Percentiles rank a stretch among this genome's conserved stretches.
These are phyloP conservation scores for Limnanthes douglasii DNA, from an alignment of 345 rosid species.

Conservation along the genomic window DNA sequence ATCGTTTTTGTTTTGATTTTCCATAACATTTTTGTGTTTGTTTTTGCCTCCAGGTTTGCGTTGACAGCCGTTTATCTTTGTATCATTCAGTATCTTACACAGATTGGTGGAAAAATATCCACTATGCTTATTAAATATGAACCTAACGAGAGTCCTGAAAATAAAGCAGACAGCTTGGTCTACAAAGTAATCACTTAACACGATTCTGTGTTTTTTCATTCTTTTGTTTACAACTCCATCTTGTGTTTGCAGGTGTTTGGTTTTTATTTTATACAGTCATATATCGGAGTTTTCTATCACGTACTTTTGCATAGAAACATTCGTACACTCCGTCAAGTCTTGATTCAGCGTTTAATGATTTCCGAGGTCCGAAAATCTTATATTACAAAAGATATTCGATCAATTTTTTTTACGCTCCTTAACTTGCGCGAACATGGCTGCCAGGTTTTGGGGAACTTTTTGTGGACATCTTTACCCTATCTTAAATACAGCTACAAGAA, in stretches of 20 bases:
- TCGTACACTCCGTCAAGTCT: slow-evolving; percentile 63
- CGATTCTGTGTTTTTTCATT: slow-evolving; percentile 2
- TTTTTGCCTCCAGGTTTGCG: slow-evolving; percentile 44
- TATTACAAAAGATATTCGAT: no score
- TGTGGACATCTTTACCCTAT: slow-evolving; percentile 68
- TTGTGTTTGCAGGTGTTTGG: slow-evolving; percentile 75
- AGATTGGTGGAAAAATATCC: slow-evolving; percentile 68
- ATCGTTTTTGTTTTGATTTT: not conserved
- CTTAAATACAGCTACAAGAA: slow-evolving; percentile 71
- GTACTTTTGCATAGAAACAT: slow-evolving; percentile 78
- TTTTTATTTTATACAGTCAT: slow-evolving; percentile 90
- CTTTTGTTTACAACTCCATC: not conserved
- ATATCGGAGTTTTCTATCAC: slow-evolving; percentile 93
- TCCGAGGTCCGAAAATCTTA: slow-evolving; percentile 45
- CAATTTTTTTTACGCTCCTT: no score
- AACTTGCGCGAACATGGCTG: slow-evolving; percentile 5
- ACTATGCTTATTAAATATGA: slow-evolving; percentile 66
- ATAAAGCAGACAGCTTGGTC: slow-evolving; percentile 75
- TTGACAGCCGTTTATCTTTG: slow-evolving; percentile 75
- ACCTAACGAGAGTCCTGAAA: slow-evolving; percentile 54
- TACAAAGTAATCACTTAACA: slow-evolving; percentile 47
- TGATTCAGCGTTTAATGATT: slow-evolving; percentile 69
- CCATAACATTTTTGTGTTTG: not conserved
- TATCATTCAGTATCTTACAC: slow-evolving; percentile 66
- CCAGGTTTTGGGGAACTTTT: slow-evolving; percentile 67